Conservation (phyloP, 2,329 filamentous ascomycete genomes). For the Monilinia vaccinii-corymbosi region DNA sequence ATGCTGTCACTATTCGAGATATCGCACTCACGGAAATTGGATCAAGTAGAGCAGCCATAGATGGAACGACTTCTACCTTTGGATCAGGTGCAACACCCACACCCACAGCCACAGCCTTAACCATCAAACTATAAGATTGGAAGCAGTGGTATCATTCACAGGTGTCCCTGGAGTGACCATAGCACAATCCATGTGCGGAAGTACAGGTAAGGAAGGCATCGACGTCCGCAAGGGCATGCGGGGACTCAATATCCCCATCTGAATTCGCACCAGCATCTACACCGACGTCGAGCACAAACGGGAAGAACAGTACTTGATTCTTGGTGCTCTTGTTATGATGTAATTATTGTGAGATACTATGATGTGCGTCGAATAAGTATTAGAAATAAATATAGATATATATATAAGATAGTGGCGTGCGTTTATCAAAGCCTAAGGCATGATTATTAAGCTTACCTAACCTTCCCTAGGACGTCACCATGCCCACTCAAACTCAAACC, state of each 20-base stretch:
- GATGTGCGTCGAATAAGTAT: neutral
- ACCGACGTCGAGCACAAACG: neutral
- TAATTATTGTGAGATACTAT: neutral
- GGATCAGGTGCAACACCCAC: constrained; percentile 36
- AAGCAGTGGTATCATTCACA: constrained; percentile 35
- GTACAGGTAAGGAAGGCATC: constrained; percentile 9
- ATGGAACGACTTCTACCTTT: constrained; percentile 42
- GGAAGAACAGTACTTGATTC: too few species aligned
- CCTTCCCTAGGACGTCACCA: neutral
- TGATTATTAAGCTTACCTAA: too few species aligned
- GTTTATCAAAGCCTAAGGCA: too few species aligned
- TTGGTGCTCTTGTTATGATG: neutral
- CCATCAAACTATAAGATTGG: constrained; percentile 43
- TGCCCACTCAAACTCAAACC: neutral
- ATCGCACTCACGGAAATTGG: constrained; percentile 25
- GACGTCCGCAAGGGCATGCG: neutral
- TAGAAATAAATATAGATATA: neutral
- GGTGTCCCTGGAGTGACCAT: constrained; percentile 16
- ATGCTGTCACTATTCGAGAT: constrained; percentile 19
- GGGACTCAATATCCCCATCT: neutral
- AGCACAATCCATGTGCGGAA: constrained; percentile 18
- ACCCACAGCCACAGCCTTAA: constrained; percentile 40
- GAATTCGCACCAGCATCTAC: neutral
- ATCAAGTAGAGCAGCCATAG: constrained; percentile 36
- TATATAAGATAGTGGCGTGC: too few species aligned